Base-by-base conservation (phyloP, 495 filamentous ascomycete genomes). In the Lasiosphaeriaceae sp. region DNA sequence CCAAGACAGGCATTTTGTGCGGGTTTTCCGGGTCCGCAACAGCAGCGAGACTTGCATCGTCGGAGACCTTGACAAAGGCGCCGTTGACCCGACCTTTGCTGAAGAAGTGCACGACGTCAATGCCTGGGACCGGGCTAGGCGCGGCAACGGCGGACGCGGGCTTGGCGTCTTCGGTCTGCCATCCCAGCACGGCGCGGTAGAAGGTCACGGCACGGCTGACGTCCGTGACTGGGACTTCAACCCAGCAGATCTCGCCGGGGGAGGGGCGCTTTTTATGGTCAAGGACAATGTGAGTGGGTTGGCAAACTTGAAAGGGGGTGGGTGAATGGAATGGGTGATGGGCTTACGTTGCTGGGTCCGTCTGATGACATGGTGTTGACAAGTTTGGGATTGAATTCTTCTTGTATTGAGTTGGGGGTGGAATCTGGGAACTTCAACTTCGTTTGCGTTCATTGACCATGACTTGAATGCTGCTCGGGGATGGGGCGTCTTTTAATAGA, bases 61-160 rank as follows among this genome's bases (percentile, higher is more conserved):
- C 43, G 47, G 22, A 44, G 46, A 56, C 43, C 47, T 56, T 56
- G 47, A 56, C 34, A 34, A 56, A 56, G 22, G 54, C 54, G n/a
- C 54, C 54, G 47, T 50, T 50, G 6, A 56, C 29, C 8, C 31
- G 49, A 46, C 54, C 54, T 11, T 56, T 44, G 29, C 7, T 8
- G 23, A 56, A 56, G 1, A 44, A 29, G 47, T 41, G 35, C 34
- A 56, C 37, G 19, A 20, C 29, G 12, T 56, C 54, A 43, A 56
- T 37, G 19, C 54, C 54, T 12, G 49, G 46, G 19, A 50, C 41
- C 31, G 49, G 50, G 21, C 54, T 47, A 8, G 54, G 54, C 47
- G 44, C 44, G 5, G 47, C 7, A 7, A 11, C 23, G 14, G 20
- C 35, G 23, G 14, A 17, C 7, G 14, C 16, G 22, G 16, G 47